These are phyloP conservation scores for Pholiota conissans DNA, from an alignment of 768 basidiomycete genomes.

Conservation along the genomic window DNA sequence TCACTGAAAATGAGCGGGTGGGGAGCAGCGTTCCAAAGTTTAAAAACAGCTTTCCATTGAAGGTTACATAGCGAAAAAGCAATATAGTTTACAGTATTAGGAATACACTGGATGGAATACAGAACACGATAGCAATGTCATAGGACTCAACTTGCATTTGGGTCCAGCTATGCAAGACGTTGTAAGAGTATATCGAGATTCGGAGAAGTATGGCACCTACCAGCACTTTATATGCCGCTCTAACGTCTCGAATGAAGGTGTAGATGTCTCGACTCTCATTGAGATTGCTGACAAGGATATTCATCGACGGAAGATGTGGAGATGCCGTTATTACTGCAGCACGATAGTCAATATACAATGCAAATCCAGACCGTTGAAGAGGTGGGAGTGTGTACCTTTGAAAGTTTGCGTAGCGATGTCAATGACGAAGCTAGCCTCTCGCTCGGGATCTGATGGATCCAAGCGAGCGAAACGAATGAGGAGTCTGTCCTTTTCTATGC, in stretches of 20 bases:
- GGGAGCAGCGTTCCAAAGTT: not conserved
- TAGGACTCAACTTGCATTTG: not conserved
- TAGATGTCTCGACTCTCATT: slow-evolving; percentile 72
- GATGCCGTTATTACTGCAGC: slow-evolving; percentile 75
- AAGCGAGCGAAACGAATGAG: slow-evolving; percentile 72
- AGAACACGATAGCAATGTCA: too few species aligned
- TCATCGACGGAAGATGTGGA: slow-evolving; percentile 65
- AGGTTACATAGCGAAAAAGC: too few species aligned
- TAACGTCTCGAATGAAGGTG: slow-evolving; percentile 65
- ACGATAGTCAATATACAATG: not conserved
- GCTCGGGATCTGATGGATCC: slow-evolving; percentile 54
- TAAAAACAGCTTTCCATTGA: not conserved
- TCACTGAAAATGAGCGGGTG: too few species aligned
- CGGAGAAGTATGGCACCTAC: slow-evolving; percentile 20
- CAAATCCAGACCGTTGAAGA: too few species aligned
- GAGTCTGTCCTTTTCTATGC: slow-evolving; percentile 70
- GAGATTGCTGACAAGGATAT: slow-evolving; percentile 67
- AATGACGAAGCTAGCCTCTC: slow-evolving; percentile 75
- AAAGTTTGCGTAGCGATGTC: slow-evolving; percentile 65
- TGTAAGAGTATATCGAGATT: not conserved
- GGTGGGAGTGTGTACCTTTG: too few species aligned
- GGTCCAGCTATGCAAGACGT: slow-evolving; percentile 2
- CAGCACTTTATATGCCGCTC: slow-evolving; percentile 50
- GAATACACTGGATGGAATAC: too few species aligned
- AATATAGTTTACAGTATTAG: too few species aligned